Percentiles rank a stretch among this genome's conserved stretches.
phyloP scores from a whole-genome alignment of 306 rosid genomes.

The Alnus rubra region DNA sequence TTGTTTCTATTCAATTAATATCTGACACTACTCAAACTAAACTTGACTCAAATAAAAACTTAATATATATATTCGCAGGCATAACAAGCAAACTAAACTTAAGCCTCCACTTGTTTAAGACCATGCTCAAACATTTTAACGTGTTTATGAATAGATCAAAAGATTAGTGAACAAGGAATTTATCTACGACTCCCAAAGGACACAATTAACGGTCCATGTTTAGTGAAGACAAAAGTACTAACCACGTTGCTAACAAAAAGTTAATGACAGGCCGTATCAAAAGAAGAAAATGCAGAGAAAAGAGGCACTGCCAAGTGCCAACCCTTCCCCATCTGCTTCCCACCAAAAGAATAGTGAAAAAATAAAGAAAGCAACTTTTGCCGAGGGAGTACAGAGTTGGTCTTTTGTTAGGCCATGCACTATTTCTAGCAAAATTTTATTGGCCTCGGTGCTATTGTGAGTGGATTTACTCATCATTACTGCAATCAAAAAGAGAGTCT shows the following conservation, averaged over 20 bases:
- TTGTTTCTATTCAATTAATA: too few species aligned
- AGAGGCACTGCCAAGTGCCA: constrained; percentile 13
- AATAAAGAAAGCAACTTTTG: constrained; percentile 25
- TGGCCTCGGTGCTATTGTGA: constrained; percentile 40
- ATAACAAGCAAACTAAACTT: not conserved
- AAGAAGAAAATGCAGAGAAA: constrained; percentile 18
- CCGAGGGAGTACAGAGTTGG: constrained; percentile 27
- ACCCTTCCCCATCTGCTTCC: constrained; percentile 32
- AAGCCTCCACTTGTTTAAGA: too few species aligned
- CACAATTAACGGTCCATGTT: not conserved
- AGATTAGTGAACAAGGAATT: too few species aligned
- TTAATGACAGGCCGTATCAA: not conserved
- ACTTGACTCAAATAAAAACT: too few species aligned
- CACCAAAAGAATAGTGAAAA: constrained; percentile 33
- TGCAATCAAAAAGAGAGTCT: constrained; percentile 45
- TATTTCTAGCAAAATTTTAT: constrained; percentile 31
- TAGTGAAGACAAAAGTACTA: not conserved
- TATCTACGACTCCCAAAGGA: not conserved
- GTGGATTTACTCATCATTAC: constrained; percentile 64
- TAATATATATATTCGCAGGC: too few species aligned
- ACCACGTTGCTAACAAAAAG: constrained; percentile 13
- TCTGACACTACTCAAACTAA: too few species aligned
- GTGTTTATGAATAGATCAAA: too few species aligned
- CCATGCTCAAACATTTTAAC: too few species aligned
- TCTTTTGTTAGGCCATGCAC: constrained; percentile 37